Evolutionary conservation across 2,329 filamentous ascomycete species (phyloP), one percentile per base, ranked within the genome.

Genomic region (Ramularia collo-cygni): DNA sequence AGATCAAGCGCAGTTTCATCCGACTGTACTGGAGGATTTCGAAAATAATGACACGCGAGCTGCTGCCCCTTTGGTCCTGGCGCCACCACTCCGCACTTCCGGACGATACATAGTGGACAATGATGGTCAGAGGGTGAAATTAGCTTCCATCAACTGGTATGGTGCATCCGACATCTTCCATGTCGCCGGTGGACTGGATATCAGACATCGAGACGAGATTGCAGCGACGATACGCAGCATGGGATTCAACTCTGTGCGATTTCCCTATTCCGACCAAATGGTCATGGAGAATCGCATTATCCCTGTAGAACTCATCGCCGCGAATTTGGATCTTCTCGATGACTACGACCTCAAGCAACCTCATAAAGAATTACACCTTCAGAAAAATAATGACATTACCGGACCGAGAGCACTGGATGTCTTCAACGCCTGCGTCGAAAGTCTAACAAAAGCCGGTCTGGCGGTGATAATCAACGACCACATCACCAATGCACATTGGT

Each of bases 381-480:
- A 35, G 18, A 38, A 38, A 12, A 38, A 43, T 4, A 38, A 43
- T 12, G 42, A 43, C 28, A 28, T 44, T 4, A 15, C 44, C 17
- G 75, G 75, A 1, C 55, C 64, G 36, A 66, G 65, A 31, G 79
- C 79, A 5, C 57, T 84, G 47, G 79, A 83, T 48, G 64, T 84
- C 4, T 76, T 76, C 50, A 69, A 71, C 44, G 77, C 78, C 4
- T 74, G 75, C 28, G 71, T 79, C 18, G 63, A 68, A 34, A 46
- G 76, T 8, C 64, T 83, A 52, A 83, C 79, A 7, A 71, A 75
- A 18, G 75, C 70, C 8, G 79, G 78, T 15, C 61, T 83, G 37
- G 75, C 77, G 15, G 79, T 83, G 38, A 77, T 83, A 35, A 61
- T 81, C 46, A 84, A 84, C 65, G 77, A 84, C 60, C 81, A 84